Evolutionary conservation across 2,329 filamentous ascomycete genomes (phyloP), one percentile per base, ranked within the genome.

Genomic region (Claviceps africana): DNA sequence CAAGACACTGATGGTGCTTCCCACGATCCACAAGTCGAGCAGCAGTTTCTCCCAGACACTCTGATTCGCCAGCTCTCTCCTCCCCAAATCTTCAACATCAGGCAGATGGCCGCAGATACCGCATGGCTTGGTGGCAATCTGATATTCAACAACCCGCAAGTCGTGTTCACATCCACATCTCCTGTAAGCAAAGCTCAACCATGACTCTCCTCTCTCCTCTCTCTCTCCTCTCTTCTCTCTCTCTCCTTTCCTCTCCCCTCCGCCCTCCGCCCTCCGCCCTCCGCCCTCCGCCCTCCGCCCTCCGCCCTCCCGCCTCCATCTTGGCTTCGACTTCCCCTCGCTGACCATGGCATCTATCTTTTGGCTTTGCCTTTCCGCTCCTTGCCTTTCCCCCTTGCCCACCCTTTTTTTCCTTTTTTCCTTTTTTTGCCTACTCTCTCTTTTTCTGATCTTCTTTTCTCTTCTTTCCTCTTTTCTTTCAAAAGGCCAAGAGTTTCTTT

Each of bases 71-170:
- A 37, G 13, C 21, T 35, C 15, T 25, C 46, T 25, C 21, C 15
- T 11, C 15, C 17, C 2, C 8, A n/a, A 35, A 48, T 39, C 21
- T 48, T 30, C 17, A 46, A 47, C 33, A 13, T 43, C 9, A 37
- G n/a, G 9, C 51, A 53, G n/a, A 48, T 42, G 2, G 21, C 28
- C 5, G 43, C 25, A 11, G 51, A 53, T 31, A 48, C 28, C 13
- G 9, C 44, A 17, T 53, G 51, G 48, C 19, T 46, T 28, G 51
- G 43, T 9, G 48, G 43, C 35, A 43, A 50, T 19, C 28, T 44
- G 35, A 39, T 50, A 13, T 28, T 31, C 15, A 47, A n/a, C 19
- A 53, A 50, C 25, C 48, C 40, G n/a, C 28, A 6, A 4, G 1
- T 50, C 13, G 19, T 35, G 28, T 25, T 45, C 25, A 50, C 43